A percentile compares a stretch with the other conserved stretches of the same genome.
These are phyloP conservation scores for Solanum habrochaites DNA, from an alignment of 257 asterid genomes.

Conservation along the genomic window DNA sequence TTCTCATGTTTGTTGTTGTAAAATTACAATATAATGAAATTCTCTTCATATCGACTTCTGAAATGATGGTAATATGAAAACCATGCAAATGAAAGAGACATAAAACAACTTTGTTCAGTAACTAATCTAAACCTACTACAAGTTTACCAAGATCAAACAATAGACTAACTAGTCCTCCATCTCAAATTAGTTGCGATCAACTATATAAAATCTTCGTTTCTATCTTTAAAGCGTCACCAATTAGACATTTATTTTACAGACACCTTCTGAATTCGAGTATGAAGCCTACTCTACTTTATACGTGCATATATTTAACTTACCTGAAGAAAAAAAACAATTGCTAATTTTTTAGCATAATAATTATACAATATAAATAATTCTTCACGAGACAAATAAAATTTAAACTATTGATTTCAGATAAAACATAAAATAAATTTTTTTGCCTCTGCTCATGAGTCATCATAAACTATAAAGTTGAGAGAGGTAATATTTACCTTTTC, in stretches of 20 bases:
- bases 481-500: no score
- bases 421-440: no score
- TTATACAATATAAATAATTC: neutral
- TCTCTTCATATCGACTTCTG: neutral
- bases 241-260: neutral
- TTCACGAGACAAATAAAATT: neutral
- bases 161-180: neutral
- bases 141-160: neutral
- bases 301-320: neutral
- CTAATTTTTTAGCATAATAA: neutral
- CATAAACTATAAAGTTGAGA: no score
- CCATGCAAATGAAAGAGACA: neutral
- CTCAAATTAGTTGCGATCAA: neutral
- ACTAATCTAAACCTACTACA: neutral
- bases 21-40: neutral
- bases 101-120: neutral
- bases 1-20: neutral
- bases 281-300: neutral
- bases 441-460: neutral
- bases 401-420: no score
- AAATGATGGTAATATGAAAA: neutral
- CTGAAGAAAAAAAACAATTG: neutral
- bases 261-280: neutral
- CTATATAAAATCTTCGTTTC: neutral
- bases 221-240: neutral